A percentile compares a stretch with the other conserved stretches of the same genome.
phyloP scores from a whole-genome alignment of 331 rosid species.

The Dryas integrifolia region DNA sequence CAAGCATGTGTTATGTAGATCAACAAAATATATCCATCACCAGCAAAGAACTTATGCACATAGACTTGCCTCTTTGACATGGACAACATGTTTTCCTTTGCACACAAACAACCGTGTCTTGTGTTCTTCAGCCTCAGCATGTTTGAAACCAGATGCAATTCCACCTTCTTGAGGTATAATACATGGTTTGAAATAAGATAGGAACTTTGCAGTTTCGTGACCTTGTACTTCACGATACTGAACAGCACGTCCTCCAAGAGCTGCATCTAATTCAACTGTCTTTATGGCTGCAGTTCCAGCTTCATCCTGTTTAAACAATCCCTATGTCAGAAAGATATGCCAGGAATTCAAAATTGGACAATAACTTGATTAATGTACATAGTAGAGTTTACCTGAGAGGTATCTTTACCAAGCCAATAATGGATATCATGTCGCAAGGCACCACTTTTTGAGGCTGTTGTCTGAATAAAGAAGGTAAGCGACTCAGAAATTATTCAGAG shows the following conservation, averaged over 20 bases:
- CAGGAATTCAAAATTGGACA: slow-evolving; percentile 10
- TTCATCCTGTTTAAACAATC: slow-evolving; percentile 70
- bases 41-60: slow-evolving; percentile 19
- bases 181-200: slow-evolving; percentile 93
- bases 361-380: slow-evolving; percentile 14
- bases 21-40: slow-evolving; percentile 31
- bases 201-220: slow-evolving; percentile 87
- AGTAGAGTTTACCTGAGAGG: slow-evolving; percentile 64
- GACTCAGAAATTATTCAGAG: slow-evolving; percentile 3
- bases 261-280: slow-evolving; percentile 95
- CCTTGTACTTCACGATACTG: slow-evolving; percentile 98
- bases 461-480: slow-evolving; percentile 44
- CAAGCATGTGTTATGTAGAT: neutral
- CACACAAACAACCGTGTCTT: slow-evolving; percentile 67
- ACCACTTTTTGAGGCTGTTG: slow-evolving; percentile 84
- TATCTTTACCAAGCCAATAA: slow-evolving; percentile 97
- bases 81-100: slow-evolving; percentile 95
- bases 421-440: slow-evolving; percentile 85
- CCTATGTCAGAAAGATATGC: slow-evolving; percentile 21
- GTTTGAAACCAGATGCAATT: slow-evolving; percentile 86
- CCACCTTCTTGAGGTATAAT: slow-evolving; percentile 99
- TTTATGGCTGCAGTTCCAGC: slow-evolving; percentile 94
- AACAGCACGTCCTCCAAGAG: slow-evolving; percentile 98
- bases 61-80: slow-evolving; percentile 90
- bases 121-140: slow-evolving; percentile 87